Evolutionary conservation across 768 basidiomycete species (phyloP).

Genomic region (Pleurotus tuoliensis): DNA sequence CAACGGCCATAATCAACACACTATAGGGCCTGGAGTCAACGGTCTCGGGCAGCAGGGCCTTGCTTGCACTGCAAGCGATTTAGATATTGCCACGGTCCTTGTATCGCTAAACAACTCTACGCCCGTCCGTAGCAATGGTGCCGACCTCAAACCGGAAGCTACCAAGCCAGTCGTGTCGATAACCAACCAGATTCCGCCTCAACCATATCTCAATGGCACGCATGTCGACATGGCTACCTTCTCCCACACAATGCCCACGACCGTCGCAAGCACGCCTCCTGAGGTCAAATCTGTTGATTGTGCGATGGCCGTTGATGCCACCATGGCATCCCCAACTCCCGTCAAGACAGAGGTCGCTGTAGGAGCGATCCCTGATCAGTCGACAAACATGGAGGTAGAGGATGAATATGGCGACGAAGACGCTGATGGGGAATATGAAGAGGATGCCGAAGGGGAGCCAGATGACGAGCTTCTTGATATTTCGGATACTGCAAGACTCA

Average conservation of each 20-base stretch:
- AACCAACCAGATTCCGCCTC: background rate
- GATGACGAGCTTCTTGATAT: slow-evolving; percentile 28
- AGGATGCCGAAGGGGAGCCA: slow-evolving; percentile 39
- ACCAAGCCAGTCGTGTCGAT: background rate
- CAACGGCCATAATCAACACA: background rate
- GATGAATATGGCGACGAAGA: slow-evolving; percentile 37
- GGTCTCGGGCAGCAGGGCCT: background rate
- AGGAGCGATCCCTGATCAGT: slow-evolving; percentile 10
- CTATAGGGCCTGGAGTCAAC: background rate
- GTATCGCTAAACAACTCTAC: background rate
- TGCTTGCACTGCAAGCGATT: background rate
- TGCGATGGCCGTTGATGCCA: background rate
- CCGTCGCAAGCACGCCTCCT: background rate
- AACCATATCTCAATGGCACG: background rate
- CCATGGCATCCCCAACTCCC: background rate
- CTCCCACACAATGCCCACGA: background rate
- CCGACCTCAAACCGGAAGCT: background rate
- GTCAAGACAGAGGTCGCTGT: background rate
- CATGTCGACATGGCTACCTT: background rate
- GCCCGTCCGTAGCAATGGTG: background rate
- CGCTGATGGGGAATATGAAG: slow-evolving; percentile 35
- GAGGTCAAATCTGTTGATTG: background rate
- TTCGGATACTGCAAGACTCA: slow-evolving; percentile 13
- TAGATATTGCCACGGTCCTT: background rate
- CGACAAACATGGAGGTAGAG: slow-evolving; percentile 23